Base-by-base conservation (phyloP, 2,329 filamentous ascomycete species). In the Paraphaeosphaeria sporulosa region DNA sequence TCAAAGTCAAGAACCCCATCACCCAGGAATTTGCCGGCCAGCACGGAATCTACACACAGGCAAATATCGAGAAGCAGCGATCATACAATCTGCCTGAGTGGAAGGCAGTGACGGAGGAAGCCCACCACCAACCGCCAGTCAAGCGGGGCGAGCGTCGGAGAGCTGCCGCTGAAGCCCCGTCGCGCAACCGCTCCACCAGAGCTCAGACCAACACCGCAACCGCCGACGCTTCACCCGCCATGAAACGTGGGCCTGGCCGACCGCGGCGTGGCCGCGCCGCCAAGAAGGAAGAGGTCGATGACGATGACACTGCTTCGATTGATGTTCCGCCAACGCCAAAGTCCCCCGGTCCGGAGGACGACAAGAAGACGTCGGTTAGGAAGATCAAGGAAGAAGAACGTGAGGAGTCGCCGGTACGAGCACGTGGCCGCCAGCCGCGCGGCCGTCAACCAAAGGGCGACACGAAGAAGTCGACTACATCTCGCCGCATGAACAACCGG, bases 11-110 rank as follows among this genome's bases (percentile, higher is more conserved):
- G 79, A 96, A 99, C 67, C 95, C 95, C 3, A 98, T 99, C 76
- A 97, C 93, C 74, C 95, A 99, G 78, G 95, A 99, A 72, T 99
- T 99, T 71, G 94, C 96, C 84, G 95, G 95, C 44, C 93, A 92
- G 54, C 93, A 94, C 74, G 96, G 95, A 58, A 96, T 92, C 58
- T 99, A 97, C 76, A 94, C 94, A 38, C 95, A 99, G 78, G 92
- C 95, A 73, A 99, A 99, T 75, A 94, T 99, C 61, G 89, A 98
- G 72, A 96, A 97, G 79, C 93, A 96, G 76, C 87, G 95, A 75
- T 93, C 93, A 15, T 99, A 99, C 82, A 99, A 97, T 69, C 84
- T 99, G 4, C 94, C 94, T 0, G 94, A 99, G 78, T 99, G 95
- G 95, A 92, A 93, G 68, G 87, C 92, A 57, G 85, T 98, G 42